Evolutionary conservation across 78 protist genomes (phyloP), one percentile per base, ranked within the genome.

Genomic region (Tieghemostelium lacteum): DNA sequence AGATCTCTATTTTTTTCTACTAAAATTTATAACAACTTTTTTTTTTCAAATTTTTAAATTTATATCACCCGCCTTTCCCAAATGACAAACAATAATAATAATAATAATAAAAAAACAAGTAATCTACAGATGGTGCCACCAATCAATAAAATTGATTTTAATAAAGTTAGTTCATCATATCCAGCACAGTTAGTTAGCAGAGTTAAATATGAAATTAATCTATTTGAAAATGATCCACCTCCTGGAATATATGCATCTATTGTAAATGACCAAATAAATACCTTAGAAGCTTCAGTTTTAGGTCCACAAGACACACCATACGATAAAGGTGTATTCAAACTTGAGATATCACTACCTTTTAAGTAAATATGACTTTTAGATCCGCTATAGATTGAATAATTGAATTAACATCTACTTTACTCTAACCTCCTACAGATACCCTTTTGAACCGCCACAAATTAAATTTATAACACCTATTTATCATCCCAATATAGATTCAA

Each of bases 401-500:
- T 14, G 10, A 14, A 45, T 10, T 45, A 45, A 45, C 20, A 17
- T 19, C 69, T 28, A 55, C 52, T 45, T 6, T 45, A 10, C 52
- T 45, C 10, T 45, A 45, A 14, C 10, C 6, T 45, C 6, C 31
- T 34, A 17, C n/a, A 94, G 96, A 20, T 97, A 97, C 57, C 98
- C 98, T 0, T 80, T 95, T 54, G 95, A 93, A 63, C 98, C 98
- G 20, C 98, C 98, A 0, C 74, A 87, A 66, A 92, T 96, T 10
- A 63, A 62, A 19, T 97, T 96, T 55, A 28, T 55, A 29, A 97
- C 98, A 20, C 96, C 97, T 10, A 78, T 97, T 40, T 96, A 95
- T 42, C 98, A 97, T 77, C 98, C 98, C 17, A 97, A 97, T 86
- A 94, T 97, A 34, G 98, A 97, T 75, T 19, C 52, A 4, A 86